phyloP scores from a whole-genome alignment of 768 basidiomycete genomes.

The Sporobolomyces roseus region DNA sequence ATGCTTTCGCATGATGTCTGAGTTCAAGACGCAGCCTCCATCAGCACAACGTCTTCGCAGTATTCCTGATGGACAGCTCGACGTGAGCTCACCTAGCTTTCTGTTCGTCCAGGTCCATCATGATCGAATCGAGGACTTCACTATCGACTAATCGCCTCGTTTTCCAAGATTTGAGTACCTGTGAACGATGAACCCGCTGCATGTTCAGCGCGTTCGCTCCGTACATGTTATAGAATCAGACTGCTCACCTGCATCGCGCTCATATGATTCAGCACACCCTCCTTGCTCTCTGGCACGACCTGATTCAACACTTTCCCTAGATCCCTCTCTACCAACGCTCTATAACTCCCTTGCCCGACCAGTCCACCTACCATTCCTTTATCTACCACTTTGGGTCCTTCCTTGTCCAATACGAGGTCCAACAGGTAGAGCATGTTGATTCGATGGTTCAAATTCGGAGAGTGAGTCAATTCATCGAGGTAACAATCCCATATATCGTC shows the following conservation, averaged over 20 bases:
- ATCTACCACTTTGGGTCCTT: constrained; percentile 9
- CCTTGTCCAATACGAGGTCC: constrained; percentile 48
- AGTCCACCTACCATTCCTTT: neutral
- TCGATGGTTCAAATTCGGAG: constrained; percentile 49
- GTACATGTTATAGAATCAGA: neutral
- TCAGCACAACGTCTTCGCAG: no score
- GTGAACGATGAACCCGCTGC: no score
- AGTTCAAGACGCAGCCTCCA: no score
- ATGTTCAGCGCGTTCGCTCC: no score
- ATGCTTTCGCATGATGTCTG: no score
- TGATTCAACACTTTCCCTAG: constrained; percentile 48
- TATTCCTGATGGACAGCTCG: neutral
- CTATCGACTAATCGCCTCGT: constrained; percentile 37
- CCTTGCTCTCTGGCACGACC: constrained; percentile 50
- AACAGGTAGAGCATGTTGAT: constrained; percentile 54
- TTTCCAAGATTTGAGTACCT: constrained; percentile 43
- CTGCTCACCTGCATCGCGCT: constrained; percentile 50
- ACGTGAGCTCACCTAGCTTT: constrained; percentile 23
- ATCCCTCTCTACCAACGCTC: constrained; percentile 47
- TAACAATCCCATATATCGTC: constrained; percentile 54
- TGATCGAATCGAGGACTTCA: constrained; percentile 33
- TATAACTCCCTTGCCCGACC: constrained; percentile 35
- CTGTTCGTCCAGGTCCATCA: constrained; percentile 21
- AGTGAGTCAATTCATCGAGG: constrained; percentile 48
- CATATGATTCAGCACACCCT: constrained; percentile 51